Evolutionary conservation across 805 yeast genomes (phyloP), one percentile per base, ranked within the genome.

Genomic region (Kuraishia piskuri): DNA sequence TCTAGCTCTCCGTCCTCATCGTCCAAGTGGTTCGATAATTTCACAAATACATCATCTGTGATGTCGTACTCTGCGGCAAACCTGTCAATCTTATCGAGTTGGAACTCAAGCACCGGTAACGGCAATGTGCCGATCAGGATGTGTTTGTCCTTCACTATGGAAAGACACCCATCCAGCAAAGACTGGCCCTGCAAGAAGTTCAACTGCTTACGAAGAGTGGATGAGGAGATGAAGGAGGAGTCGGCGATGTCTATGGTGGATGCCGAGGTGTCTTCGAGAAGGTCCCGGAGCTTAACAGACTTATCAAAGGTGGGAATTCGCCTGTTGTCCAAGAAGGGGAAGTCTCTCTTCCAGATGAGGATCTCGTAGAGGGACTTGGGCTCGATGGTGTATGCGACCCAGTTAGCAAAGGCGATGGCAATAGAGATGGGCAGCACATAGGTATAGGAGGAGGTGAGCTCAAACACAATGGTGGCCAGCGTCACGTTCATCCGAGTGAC

Each of bases 361-460:
- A 73, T 64, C 56, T 78, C 84, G 57, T 80, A 80, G 3, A 81
- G 59, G 3, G 83, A 77, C 54, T 67, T 64, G 20, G 75, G 78
- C 56, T 80, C 84, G 36, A 80, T 65, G 4, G 77, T 66, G 48
- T 73, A 70, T 2, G 83, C 84, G 9, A 77, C 70, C 82, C 83
- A 77, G 58, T 79, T 79, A 1, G 83, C 74, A n/a, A 77, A 78
- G 8, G 83, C 74, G 50, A 80, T 78, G 2, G 83, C 71, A 8
- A 80, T 74, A 1, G 84, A 73, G 52, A 80, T 77, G 0, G 85
- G 85, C 22, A 80, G 61, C 10, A 80, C 84, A 59, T 79, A 79
- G 23, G 79, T 78, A 54, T 80, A 74, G 14, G 81, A 75, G 22
- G 82, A 79, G 0, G 85, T 80, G 36, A 80, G 63, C 59, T 80